Evolutionary conservation across 768 basidiomycete species (phyloP), one percentile per base, ranked within the genome.

Genomic region (Auricularia sp.): DNA sequence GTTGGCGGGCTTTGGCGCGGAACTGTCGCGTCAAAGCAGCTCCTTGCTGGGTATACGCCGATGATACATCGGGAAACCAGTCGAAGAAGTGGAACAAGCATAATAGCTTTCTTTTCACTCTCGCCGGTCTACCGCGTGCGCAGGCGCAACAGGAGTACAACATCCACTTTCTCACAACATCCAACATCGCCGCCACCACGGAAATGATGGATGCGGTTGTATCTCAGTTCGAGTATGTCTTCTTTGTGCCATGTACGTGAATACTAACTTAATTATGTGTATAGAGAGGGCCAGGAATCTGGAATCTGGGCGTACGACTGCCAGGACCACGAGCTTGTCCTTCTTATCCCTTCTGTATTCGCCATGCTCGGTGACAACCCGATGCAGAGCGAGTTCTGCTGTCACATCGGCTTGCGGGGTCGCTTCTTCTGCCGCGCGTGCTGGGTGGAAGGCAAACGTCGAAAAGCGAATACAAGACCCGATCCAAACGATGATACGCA

Each of bases 311-410:
- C 66, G 14, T 71, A 64, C 54, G 70, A 74, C 61, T 64, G 61
- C 34, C 37, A 63, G 6, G 39, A 39, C 0, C 65, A 74, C 3
- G 77, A 78, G 63, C 61, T 65, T 0, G 71, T 76, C 1, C 68
- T 78, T 2, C 36, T 78, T 0, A 68, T 78, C 44, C 73, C 73
- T 0, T 62, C 36, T 2, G 67, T 77, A 3, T 68, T 78, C 0
- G 76, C 75, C 0, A 37, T 79, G 10, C 63, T 29, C 66, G 69
- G 35, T 56, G 68, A 35, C 54, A 64, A 39, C 59, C 68, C 47
- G 62, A 66, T 18, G 65, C 67, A 24, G 39, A 67, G 7, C 58
- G 72, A 74, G 61, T 69, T 71, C 42, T 44, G 44, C 3, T 65
- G 72, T 0, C 70, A 72, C 47, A 69, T 72, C 14, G 61, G 65